These are phyloP conservation scores for Colletotrichum sp. DNA, from an alignment of 2,329 filamentous ascomycete genomes.

Conservation along the genomic window DNA sequence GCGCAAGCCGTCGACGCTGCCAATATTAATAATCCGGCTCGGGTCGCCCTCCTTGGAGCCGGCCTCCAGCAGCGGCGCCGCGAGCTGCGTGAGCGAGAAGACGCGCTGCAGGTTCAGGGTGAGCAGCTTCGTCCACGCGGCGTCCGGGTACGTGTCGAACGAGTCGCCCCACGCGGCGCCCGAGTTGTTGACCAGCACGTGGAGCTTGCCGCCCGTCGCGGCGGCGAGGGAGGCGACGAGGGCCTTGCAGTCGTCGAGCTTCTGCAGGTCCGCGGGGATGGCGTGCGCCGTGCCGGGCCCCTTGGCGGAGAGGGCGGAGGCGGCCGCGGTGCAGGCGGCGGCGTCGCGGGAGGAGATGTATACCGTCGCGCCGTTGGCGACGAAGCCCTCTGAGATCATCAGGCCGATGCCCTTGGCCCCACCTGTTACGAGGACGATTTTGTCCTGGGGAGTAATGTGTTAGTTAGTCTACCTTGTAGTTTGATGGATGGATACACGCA, in stretches of 20 bases:
- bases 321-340: slow-evolving; percentile 60
- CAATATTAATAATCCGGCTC: slow-evolving; percentile 68
- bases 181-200: slow-evolving; percentile 71
- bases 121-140: slow-evolving; percentile 62
- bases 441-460: slow-evolving; percentile 45
- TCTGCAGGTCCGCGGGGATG: slow-evolving; percentile 70
- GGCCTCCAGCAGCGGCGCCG: slow-evolving; percentile 61
- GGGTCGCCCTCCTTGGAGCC: slow-evolving; percentile 42
- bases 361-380: slow-evolving; percentile 67
- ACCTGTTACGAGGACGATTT: slow-evolving; percentile 64
- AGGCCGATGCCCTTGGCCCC: slow-evolving; percentile 67
- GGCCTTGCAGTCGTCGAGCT: slow-evolving; percentile 57
- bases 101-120: slow-evolving; percentile 73
- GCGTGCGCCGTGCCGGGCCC: slow-evolving; percentile 58
- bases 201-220: slow-evolving; percentile 53
- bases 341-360: slow-evolving; percentile 71
- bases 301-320: slow-evolving; percentile 58
- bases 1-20: slow-evolving; percentile 65
- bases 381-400: slow-evolving; percentile 71
- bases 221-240: slow-evolving; percentile 57
- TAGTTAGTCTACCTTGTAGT: background rate
- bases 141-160: slow-evolving; percentile 63
- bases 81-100: slow-evolving; percentile 68
- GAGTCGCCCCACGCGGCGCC: slow-evolving; percentile 69
- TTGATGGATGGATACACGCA: background rate